Evolutionary conservation across 352 stramenopile genomes (phyloP), one percentile per base, ranked within the genome.

Genomic region (Peronosclerospora sorghi): DNA sequence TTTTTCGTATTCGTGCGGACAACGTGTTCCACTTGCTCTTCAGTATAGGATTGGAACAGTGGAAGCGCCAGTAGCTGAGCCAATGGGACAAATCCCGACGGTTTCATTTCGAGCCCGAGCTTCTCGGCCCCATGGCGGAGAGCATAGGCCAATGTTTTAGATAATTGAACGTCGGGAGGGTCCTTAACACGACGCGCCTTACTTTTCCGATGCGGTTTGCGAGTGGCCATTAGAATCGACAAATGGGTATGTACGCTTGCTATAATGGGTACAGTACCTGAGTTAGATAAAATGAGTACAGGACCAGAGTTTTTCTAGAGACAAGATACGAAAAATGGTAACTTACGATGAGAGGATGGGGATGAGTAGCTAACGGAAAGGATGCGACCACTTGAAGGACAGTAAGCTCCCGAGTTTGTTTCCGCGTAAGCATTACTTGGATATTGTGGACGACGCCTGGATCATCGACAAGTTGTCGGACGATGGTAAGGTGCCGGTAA

Each of bases 401-500:
- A 83, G 68, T 44, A 83, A 83, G 30, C 56, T 83, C 18, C 66
- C 67, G 46, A 85, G 62, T 32, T 51, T 85, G 29, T 87, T 88
- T 47, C 71, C 73, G 10, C 68, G 68, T 26, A 78, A 77, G 37
- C 65, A 71, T 51, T 85, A 72, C 43, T 49, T 91, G 36, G 79
- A 91, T 44, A 71, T 91, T 18, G 70, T 91, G 38, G 79, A 91
- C 61, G 74, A 87, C 42, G 73, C 60, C 8, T 91, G 79, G 79
- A 88, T 88, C 58, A 56, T 56, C 18, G 79, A 91, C 54, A 58
- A 61, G 29, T 62, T 91, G 40, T 88, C 79, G 13, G 79, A 91
- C 48, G 79, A 91, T 44, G 78, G 78, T 86, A 30, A 12, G 7
- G 29, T 47, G 30, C 56, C 27, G 47, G 41, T 26, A 48, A 38